These are phyloP conservation scores for Dillenia suffruticosa DNA, from an alignment of 164 flowering plant genomes.

Conservation along the genomic window DNA sequence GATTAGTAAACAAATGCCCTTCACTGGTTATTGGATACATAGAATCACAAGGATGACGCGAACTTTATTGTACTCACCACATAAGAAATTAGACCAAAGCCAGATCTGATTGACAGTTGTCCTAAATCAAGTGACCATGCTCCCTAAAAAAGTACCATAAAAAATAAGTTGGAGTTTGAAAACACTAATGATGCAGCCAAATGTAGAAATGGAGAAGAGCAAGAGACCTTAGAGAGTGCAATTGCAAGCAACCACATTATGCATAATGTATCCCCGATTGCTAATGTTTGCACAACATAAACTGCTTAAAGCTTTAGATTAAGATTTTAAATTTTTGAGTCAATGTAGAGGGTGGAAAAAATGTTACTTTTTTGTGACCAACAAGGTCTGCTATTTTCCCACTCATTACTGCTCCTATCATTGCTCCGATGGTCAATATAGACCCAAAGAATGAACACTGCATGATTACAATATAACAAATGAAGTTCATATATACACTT, in stretches of 20 bases:
- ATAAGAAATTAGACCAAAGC: conserved; percentile 34
- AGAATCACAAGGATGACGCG: background rate
- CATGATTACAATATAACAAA: background rate
- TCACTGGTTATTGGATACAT: background rate
- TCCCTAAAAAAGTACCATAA: conserved; percentile 12
- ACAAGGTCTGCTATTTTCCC: conserved; percentile 28
- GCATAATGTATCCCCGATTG: conserved; percentile 25
- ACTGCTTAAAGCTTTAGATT: background rate
- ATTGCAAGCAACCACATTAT: conserved; percentile 38
- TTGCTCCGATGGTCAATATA: conserved; percentile 29
- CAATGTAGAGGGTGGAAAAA: background rate
- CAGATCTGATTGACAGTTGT: conserved; percentile 32
- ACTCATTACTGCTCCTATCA: conserved; percentile 26
- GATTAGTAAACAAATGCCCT: background rate
- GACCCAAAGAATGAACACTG: conserved; percentile 36
- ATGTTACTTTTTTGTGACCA: conserved; percentile 26
- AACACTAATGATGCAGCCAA: background rate
- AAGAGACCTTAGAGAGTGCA: conserved; percentile 27
- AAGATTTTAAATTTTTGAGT: background rate
- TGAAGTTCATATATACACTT: background rate
- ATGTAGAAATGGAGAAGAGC: background rate
- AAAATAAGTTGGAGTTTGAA: background rate
- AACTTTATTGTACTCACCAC: conserved; percentile 25
- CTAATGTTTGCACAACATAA: conserved; percentile 32
- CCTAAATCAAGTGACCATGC: conserved; percentile 40